Percentiles rank a stretch among this genome's conserved stretches.
phyloP scores from a whole-genome alignment of 2,329 filamentous ascomycete genomes.

The Plectosphaerella plurivora region DNA sequence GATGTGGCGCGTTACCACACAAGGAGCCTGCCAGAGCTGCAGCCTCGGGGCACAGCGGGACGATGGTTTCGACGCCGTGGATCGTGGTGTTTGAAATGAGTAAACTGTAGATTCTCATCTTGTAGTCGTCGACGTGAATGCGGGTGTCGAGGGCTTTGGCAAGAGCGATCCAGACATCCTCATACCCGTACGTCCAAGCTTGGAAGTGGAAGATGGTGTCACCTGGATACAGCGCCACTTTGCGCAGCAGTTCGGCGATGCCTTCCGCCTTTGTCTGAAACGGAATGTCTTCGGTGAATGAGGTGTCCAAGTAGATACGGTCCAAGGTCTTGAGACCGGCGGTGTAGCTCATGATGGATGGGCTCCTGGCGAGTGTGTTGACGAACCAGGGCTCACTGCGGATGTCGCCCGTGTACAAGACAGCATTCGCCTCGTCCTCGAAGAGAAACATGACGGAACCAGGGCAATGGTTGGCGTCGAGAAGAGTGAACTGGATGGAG shows the following conservation, averaged over 20 bases:
- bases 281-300: constrained; percentile 48
- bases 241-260: constrained; percentile 65
- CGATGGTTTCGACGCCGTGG: constrained; percentile 26
- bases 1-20: constrained; percentile 65
- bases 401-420: constrained; percentile 87
- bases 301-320: constrained; percentile 86
- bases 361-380: constrained; percentile 65
- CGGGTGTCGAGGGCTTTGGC: constrained; percentile 63
- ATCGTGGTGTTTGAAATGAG: constrained; percentile 44
- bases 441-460: constrained; percentile 92
- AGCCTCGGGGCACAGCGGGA: constrained; percentile 51
- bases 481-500: constrained; percentile 73
- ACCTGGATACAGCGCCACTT: constrained; percentile 62
- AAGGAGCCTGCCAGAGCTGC: constrained; percentile 68
- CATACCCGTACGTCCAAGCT: constrained; percentile 86
- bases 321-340: constrained; percentile 64
- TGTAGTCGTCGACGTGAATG: constrained; percentile 82
- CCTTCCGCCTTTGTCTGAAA: constrained; percentile 69
- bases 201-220: constrained; percentile 81
- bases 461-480: constrained; percentile 89
- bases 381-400: constrained; percentile 86
- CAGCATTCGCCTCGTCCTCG: constrained; percentile 65
- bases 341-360: constrained; percentile 70
- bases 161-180: constrained; percentile 85
- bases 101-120: constrained; percentile 65